phyloP scores from a whole-genome alignment of 2,329 filamentous ascomycete species.

The Diaporthe citriasiana region DNA sequence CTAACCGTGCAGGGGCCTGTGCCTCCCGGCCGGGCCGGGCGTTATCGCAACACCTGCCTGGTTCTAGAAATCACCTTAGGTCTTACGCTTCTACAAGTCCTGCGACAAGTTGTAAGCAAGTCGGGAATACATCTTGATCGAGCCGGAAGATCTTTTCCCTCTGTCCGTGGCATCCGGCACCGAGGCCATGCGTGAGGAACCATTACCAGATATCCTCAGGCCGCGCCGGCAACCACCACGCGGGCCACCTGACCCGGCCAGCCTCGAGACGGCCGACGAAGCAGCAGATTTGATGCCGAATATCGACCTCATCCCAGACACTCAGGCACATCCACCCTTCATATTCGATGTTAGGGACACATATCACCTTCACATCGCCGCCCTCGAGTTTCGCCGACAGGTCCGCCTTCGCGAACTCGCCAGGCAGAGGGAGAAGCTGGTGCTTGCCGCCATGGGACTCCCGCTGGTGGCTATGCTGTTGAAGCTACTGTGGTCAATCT shows the following conservation, averaged over 20 bases:
- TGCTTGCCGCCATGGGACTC: conserved; percentile 17
- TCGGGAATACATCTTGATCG: too few relatives aligned
- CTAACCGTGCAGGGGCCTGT: background rate
- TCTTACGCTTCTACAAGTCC: background rate
- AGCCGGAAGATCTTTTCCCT: background rate
- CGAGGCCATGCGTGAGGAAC: conserved; percentile 23
- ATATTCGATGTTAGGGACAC: conserved; percentile 1
- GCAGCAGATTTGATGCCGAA: background rate
- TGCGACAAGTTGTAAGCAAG: background rate
- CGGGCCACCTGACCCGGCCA: background rate
- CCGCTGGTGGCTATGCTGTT: conserved; percentile 5
- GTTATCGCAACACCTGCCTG: background rate
- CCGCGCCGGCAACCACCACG: background rate
- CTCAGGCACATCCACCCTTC: background rate
- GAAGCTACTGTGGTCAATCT: conserved; percentile 17
- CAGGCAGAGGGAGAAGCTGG: conserved; percentile 20
- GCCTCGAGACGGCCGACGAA: background rate
- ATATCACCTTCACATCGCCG: conserved; percentile 19
- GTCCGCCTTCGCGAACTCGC: background rate
- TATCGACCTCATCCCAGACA: too few relatives aligned
- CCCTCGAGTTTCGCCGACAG: conserved; percentile 15
- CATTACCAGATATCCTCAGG: conserved; percentile 6
- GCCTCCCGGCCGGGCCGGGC: background rate
- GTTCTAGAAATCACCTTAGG: background rate
- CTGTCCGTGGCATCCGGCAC: background rate